phyloP scores from a whole-genome alignment of 495 filamentous ascomycete genomes.

The Podospora australis region DNA sequence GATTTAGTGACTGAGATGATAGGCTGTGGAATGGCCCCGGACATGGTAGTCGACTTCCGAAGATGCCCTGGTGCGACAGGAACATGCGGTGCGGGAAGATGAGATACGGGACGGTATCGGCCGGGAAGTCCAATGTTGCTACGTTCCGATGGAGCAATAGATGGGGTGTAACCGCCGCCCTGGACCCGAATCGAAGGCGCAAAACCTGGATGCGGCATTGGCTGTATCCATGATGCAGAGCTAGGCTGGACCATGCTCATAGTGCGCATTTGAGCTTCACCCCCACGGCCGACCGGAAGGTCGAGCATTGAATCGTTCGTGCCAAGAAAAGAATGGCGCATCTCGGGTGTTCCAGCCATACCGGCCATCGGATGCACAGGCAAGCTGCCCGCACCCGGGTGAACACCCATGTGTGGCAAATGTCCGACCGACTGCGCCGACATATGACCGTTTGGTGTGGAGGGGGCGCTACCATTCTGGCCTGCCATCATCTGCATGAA shows the following conservation, averaged over 20 bases:
- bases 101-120: slow-evolving; percentile 88
- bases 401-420: slow-evolving; percentile 13
- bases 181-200: slow-evolving; percentile 42
- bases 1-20: slow-evolving; percentile 23
- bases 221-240: slow-evolving; percentile 45
- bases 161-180: slow-evolving; percentile 45
- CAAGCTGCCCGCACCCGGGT: slow-evolving; percentile 14
- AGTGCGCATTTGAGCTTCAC: slow-evolving; percentile 46
- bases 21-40: slow-evolving; percentile 35
- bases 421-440: slow-evolving; percentile 28
- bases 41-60: slow-evolving; percentile 46
- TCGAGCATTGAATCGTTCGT: slow-evolving; percentile 31
- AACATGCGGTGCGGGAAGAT: slow-evolving; percentile 28
- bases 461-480: slow-evolving; percentile 27
- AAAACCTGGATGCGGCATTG: slow-evolving; percentile 30
- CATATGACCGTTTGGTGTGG: slow-evolving; percentile 31
- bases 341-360: slow-evolving; percentile 19
- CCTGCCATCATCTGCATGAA: slow-evolving; percentile 74
- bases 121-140: slow-evolving; percentile 86
- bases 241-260: slow-evolving; percentile 79
- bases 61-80: slow-evolving; percentile 19
- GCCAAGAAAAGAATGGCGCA: slow-evolving; percentile 40
- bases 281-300: slow-evolving; percentile 28
- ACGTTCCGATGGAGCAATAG: slow-evolving; percentile 88
- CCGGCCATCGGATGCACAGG: slow-evolving; percentile 3